These are phyloP conservation scores for Bruguiera sexangula DNA, from an alignment of 345 rosid species.

Conservation along the genomic window DNA sequence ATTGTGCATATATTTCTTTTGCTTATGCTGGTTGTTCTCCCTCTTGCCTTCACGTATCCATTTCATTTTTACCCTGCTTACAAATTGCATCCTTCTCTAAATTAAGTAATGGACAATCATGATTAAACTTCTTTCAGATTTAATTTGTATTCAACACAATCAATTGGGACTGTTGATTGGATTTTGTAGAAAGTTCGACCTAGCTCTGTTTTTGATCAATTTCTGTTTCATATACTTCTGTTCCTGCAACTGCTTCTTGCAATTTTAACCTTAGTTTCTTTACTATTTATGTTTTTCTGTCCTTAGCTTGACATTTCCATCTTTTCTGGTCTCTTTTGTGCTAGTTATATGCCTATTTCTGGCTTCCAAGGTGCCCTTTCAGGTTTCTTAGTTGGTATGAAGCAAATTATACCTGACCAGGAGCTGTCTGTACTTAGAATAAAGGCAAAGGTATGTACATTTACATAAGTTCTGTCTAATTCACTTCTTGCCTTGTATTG, in stretches of 20 bases:
- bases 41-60: neutral
- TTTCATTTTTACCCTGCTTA: too few species aligned
- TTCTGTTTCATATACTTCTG: neutral
- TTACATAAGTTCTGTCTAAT: neutral
- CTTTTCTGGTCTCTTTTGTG: conserved; percentile 22
- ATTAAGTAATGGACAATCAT: too few species aligned
- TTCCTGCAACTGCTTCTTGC: too few species aligned
- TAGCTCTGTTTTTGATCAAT: neutral
- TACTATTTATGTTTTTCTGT: neutral
- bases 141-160: neutral
- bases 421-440: conserved; percentile 67
- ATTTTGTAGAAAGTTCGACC: neutral
- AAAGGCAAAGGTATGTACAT: conserved; percentile 69
- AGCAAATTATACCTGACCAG: conserved; percentile 95
- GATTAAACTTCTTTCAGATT: too few species aligned
- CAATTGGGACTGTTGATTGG: neutral
- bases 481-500: conserved; percentile 2
- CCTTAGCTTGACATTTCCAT: neutral
- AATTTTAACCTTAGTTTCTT: too few species aligned
- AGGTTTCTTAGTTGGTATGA: conserved; percentile 89
- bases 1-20: conserved; percentile 1
- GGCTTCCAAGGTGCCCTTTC: conserved; percentile 90
- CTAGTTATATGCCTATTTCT: conserved; percentile 90
- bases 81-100: too few species aligned
- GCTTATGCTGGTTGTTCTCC: neutral